Conservation (phyloP, 768 basidiomycete species). For the Hypholoma fasciculare region DNA sequence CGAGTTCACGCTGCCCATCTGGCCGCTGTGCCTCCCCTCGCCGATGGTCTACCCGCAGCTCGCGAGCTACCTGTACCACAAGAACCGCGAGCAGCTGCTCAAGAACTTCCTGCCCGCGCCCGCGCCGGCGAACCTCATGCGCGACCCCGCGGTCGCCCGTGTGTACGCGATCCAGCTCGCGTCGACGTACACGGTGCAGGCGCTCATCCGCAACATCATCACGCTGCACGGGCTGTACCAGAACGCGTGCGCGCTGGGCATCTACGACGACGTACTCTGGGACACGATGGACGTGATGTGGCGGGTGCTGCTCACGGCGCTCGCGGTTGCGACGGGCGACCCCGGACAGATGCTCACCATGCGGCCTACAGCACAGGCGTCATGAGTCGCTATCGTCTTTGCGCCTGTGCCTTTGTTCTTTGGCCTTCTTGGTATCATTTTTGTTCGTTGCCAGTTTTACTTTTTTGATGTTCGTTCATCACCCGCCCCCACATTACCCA, state of each 20-base stretch:
- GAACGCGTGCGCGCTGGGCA: conserved; percentile 69
- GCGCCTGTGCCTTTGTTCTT: no score
- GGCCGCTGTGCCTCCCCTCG: conserved; percentile 61
- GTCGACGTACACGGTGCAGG: conserved; percentile 40
- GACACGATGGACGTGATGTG: conserved; percentile 65
- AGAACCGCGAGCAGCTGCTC: conserved; percentile 51
- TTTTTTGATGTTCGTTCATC: no score
- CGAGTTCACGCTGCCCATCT: conserved; percentile 55
- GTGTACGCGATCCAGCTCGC: conserved; percentile 36
- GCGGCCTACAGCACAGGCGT: no score
- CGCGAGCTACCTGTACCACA: conserved; percentile 67
- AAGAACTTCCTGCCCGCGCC: conserved; percentile 45
- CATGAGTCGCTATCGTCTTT: no score
- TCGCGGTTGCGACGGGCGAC: conserved; percentile 19
- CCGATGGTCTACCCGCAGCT: conserved; percentile 62
- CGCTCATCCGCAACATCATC: conserved; percentile 47
- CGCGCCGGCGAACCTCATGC: conserved; percentile 28
- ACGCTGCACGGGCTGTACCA: conserved; percentile 69
- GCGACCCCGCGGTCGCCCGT: conserved; percentile 14
- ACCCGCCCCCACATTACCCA: no score
- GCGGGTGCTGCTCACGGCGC: conserved; percentile 63
- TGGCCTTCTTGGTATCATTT: no score
- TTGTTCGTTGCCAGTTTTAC: no score
- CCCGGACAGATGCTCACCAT: no score
- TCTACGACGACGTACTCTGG: conserved; percentile 69